Base-by-base conservation (phyloP, 208 protist genomes). In the Trypanosoma theileri region DNA sequence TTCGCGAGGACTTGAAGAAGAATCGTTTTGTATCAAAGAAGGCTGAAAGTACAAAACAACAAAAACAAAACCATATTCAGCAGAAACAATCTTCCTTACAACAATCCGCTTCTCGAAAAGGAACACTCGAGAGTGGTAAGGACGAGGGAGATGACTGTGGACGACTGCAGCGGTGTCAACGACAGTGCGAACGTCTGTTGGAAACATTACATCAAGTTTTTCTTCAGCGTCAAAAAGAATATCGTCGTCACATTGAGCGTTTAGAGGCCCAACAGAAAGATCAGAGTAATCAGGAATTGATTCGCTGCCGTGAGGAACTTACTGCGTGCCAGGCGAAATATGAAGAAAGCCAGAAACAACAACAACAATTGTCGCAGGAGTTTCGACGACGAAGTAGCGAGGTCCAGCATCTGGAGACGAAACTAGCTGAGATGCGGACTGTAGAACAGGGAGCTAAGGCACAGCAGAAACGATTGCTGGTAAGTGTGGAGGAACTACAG, bases 241-340 rank as follows among this genome's bases (percentile, higher is more conserved):
- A 41, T 9, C 66, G 51, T 35, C 57, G 50, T n/a, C 66, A 59
- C 1, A 0, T 59, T 44, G 21, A 54, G 24, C 59, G 50, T 0
- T 10, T 66, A 10, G 58, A 65, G 22, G 16, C 51, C 4, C 22
- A 56, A 13, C 66, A 65, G 24, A 58, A 21, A 12, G 58, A 72
- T n/a, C 17, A 42, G 21, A 50, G 21, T 60, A 56, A 66, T 9
- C 4, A 19, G 17, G 66, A 72, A 22, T 35, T 72, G 7, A 45
- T 3, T 9, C 66, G 48, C 3, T 74, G 70, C 24, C 56, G 73
- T 3, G 70, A 82, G 3, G 69, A 70, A 50, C 73, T 82, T 50
- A 61, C 52, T 8, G 48, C 75, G 0, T 70, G 75, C 40, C 69
- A 81, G 69, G 60, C 55, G 48, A 59, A 54, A 8, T 71, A 84